Evolutionary conservation across 2,329 filamentous ascomycete species (phyloP), one percentile per base, ranked within the genome.

Genomic region (Colletotrichum chrysophilum): DNA sequence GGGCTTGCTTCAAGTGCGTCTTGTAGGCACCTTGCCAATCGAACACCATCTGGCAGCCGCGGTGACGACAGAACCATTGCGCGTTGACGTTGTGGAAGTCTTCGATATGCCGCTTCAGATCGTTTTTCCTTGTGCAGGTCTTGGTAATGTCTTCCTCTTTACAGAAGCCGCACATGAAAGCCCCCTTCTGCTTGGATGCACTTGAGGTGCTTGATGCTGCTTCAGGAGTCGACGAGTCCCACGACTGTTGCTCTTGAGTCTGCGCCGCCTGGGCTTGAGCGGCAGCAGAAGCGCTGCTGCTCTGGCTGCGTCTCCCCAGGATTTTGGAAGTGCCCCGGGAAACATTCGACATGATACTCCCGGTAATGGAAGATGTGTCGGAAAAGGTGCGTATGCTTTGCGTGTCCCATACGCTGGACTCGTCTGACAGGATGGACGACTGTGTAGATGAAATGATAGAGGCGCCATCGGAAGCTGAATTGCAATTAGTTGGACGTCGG

Each of bases 11-110:
- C 60, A 88, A 80, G 76, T 89, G 87, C 6, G 84, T 84, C 77
- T 87, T 87, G 81, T 88, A 88, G 18, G 86, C 87, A 24, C 84
- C 86, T 77, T 87, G 85, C 85, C 86, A 88, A 79, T 89, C 87
- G 77, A 88, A 88, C 8, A 86, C 83, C 83, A 85, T 84, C 52
- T 80, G 80, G 77, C 87, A 89, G 26, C 84, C 85, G 1, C 83
- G 84, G 66, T 87, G 84, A 6, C 85, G 83, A 75, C 87, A 89
- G 65, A 84, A 83, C 86, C 86, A 89, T 74, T 88, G 85, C 5
- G 86, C 84, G 71, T 89, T 86, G 71, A 84, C 86, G 74, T 87
- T 86, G 78, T 89, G 87, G 67, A 88, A 88, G 75, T 87, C 84
- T 70, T 88, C 86, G 38, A 89, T 87, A 69, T 89, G 87, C 14